These are phyloP conservation scores for Phytophthora pisi DNA, from an alignment of 352 stramenopile species.

Conservation along the genomic window DNA sequence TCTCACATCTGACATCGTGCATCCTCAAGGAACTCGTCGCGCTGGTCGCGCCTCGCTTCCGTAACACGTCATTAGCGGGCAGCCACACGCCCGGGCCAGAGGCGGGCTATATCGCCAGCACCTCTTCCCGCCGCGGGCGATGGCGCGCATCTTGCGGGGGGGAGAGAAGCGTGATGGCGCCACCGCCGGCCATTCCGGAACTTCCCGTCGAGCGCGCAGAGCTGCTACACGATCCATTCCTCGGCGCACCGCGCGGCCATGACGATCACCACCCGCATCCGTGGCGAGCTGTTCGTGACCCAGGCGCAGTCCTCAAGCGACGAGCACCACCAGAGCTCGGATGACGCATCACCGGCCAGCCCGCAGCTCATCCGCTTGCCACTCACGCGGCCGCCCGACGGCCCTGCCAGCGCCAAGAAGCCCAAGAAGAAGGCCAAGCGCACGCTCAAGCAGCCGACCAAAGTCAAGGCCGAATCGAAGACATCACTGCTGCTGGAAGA, in stretches of 20 bases:
- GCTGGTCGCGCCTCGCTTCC: not conserved
- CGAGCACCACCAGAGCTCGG: not conserved
- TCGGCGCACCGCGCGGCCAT: conserved; percentile 2
- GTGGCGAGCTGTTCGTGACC: conserved; percentile 31
- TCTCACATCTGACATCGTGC: conserved; percentile 29
- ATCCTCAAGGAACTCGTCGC: conserved; percentile 19
- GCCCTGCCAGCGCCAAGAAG: conserved; percentile 14
- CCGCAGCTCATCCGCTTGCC: conserved; percentile 35
- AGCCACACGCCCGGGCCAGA: conserved; percentile 7
- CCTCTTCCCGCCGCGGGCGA: conserved; percentile 6
- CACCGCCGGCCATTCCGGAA: conserved; percentile 23
- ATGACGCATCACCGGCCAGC: not conserved
- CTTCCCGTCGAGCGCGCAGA: conserved; percentile 15
- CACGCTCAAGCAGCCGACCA: not conserved
- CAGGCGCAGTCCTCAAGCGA: not conserved
- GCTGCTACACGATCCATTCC: conserved; percentile 11
- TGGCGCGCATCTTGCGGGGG: conserved; percentile 20
- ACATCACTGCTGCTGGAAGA: not conserved
- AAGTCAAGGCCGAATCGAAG: conserved; percentile 2
- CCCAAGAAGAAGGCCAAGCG: conserved; percentile 11
- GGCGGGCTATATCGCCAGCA: conserved; percentile 26
- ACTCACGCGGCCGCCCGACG: conserved; percentile 31
- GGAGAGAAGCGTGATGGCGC: not conserved
- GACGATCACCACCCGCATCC: conserved; percentile 39
- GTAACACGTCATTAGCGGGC: conserved; percentile 34